Percentiles rank a stretch among this genome's conserved stretches.
Evolutionary conservation across 176 grass and related monocot species (phyloP).

Genomic region (Musa beccarii): DNA sequence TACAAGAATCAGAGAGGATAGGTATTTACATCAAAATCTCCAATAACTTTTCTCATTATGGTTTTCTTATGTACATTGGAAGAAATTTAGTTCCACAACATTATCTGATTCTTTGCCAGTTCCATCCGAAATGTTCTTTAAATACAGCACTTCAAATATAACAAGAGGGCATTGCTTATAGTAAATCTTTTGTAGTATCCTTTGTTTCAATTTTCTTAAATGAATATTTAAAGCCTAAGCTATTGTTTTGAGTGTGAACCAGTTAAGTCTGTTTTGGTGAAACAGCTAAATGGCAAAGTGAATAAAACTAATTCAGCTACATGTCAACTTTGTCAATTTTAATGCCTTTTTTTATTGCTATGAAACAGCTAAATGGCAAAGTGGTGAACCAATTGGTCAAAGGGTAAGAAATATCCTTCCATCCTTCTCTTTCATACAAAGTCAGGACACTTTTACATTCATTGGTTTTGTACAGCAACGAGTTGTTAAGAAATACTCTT

Average conservation of each 20-base stretch:
- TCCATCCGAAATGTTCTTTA: neutral
- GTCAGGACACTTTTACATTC: neutral
- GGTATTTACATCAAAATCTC: constrained; percentile 35
- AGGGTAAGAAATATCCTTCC: constrained; percentile 38
- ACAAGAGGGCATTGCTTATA: neutral
- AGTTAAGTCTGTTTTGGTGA: no score
- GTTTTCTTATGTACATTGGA: neutral
- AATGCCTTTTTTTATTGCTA: constrained; percentile 21
- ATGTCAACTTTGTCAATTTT: no score
- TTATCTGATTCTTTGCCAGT: neutral
- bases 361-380: constrained; percentile 45
- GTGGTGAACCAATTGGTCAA: constrained; percentile 80
- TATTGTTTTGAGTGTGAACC: no score
- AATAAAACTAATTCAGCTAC: no score
- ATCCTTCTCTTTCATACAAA: no score
- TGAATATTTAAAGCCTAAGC: no score
- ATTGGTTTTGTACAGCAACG: constrained; percentile 3
- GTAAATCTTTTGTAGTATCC: neutral
- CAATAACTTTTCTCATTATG: neutral
- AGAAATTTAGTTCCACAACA: neutral
- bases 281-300: no score
- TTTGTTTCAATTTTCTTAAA: no score
- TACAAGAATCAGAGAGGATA: constrained; percentile 55
- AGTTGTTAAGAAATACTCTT: neutral
- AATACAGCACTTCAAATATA: neutral